Evolutionary conservation across 129 eudicot genomes (phyloP).

Genomic region (Lactuca sativa): DNA sequence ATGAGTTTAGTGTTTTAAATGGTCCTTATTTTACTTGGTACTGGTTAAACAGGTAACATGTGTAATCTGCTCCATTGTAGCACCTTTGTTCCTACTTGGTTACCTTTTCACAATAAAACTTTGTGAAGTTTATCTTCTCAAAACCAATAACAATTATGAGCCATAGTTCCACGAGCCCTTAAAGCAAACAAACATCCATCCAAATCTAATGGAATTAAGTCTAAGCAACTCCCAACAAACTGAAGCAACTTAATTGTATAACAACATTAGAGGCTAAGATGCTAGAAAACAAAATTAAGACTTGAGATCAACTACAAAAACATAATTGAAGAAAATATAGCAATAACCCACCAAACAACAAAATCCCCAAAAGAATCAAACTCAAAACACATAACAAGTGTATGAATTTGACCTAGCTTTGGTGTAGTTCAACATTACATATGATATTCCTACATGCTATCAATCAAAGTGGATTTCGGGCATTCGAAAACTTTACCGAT

Average conservation of each 20-base stretch:
- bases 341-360: background rate
- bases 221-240: background rate
- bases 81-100: no score
- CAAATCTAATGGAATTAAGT: background rate
- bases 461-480: no score
- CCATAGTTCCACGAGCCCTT: background rate
- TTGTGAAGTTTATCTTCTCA: background rate
- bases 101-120: no score
- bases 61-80: no score
- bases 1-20: no score
- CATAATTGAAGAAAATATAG: background rate
- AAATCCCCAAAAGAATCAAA: slow-evolving; percentile 20
- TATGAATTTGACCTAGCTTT: slow-evolving; percentile 17
- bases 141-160: background rate
- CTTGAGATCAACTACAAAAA: background rate
- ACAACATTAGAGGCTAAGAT: background rate
- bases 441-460: background rate
- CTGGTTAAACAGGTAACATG: no score
- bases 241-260: background rate
- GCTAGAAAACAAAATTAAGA: slow-evolving; percentile 12
- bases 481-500: no score
- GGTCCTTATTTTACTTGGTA: no score
- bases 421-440: slow-evolving; percentile 18
- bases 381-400: slow-evolving; percentile 4
- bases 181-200: slow-evolving; percentile 7